Evolutionary conservation across 768 basidiomycete species (phyloP).

Genomic region (Amanita inopinata): DNA sequence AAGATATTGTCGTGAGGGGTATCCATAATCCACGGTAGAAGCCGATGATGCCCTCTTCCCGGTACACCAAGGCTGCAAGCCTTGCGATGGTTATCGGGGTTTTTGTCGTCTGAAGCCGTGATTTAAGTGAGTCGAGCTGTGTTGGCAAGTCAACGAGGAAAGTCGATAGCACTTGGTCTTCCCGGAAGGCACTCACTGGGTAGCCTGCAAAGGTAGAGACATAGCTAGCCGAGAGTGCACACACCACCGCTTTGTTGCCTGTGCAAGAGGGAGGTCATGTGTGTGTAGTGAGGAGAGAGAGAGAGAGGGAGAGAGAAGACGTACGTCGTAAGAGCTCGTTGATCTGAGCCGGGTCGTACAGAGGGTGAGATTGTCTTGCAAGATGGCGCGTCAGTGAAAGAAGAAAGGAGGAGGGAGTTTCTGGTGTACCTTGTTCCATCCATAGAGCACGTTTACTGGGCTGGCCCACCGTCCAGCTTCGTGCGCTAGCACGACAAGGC

Average conservation of each 20-base stretch:
- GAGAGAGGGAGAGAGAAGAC: constrained; percentile 13
- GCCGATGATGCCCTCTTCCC: constrained; percentile 79
- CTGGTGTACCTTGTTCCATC: constrained; percentile 56
- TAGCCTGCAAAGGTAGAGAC: constrained; percentile 90
- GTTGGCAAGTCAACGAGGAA: constrained; percentile 1
- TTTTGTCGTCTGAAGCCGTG: constrained; percentile 79
- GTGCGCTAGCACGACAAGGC: constrained; percentile 51
- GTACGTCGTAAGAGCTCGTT: constrained; percentile 62
- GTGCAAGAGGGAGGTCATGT: constrained; percentile 11
- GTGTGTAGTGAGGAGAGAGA: constrained; percentile 12
- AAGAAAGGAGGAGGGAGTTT: neutral
- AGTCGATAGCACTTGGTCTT: constrained; percentile 16
- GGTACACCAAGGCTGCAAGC: constrained; percentile 64
- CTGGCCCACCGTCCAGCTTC: constrained; percentile 64
- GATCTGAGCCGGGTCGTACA: constrained; percentile 52
- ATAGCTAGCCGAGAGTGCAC: constrained; percentile 85
- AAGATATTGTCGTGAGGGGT: constrained; percentile 90
- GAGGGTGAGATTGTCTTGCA: constrained; percentile 45
- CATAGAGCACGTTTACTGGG: constrained; percentile 61
- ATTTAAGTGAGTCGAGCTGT: constrained; percentile 91
- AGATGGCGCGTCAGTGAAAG: constrained; percentile 6
- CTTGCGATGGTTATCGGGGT: constrained; percentile 63
- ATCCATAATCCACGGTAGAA: constrained; percentile 91
- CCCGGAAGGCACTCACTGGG: constrained; percentile 36
- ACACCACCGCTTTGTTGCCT: constrained; percentile 85